A percentile compares a stretch with the other conserved stretches of the same genome.
These are phyloP conservation scores for Coemansia sp. DNA, from an alignment of 192 early-diverging fungal species.

Conservation along the genomic window DNA sequence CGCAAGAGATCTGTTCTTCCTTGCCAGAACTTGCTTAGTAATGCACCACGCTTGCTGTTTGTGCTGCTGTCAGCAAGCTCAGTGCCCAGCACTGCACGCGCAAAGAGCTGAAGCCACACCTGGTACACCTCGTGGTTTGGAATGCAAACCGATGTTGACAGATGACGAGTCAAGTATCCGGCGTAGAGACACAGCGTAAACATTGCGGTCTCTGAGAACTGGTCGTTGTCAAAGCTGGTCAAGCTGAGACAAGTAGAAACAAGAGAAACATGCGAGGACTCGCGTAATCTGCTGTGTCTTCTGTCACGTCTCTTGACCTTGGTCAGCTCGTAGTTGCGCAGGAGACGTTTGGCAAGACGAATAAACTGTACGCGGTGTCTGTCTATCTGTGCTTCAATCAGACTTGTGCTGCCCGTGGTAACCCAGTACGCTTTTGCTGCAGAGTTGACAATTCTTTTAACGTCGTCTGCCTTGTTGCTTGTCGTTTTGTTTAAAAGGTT, in stretches of 20 bases:
- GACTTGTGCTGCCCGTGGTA: constrained; percentile 21
- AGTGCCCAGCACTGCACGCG: constrained; percentile 26
- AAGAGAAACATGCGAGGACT: constrained; percentile 1
- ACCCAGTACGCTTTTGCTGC: constrained; percentile 26
- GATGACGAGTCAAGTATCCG: constrained; percentile 19
- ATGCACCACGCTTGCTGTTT: constrained; percentile 20
- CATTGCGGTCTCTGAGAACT: constrained; percentile 27
- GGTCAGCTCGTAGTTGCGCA: constrained; percentile 18
- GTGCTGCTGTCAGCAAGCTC: constrained; percentile 25
- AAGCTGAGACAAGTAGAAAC: constrained; percentile 16
- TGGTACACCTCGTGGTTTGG: constrained; percentile 34
- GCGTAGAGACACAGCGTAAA: constrained; percentile 27
- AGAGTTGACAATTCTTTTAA: constrained; percentile 5
- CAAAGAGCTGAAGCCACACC: constrained; percentile 26
- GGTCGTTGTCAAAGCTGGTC: constrained; percentile 17
- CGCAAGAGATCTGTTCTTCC: constrained; percentile 25
- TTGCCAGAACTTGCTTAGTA: constrained; percentile 25
- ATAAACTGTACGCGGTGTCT: constrained; percentile 23
- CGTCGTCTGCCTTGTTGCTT: background rate
- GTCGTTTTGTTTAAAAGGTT: constrained; percentile 11
- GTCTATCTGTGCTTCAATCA: constrained; percentile 30
- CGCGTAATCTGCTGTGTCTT: background rate
- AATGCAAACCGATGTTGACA: constrained; percentile 21
- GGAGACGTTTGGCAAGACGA: constrained; percentile 16
- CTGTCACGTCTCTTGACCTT: background rate